phyloP scores from a whole-genome alignment of 768 basidiomycete species.

The Neoboletus brunneissimus region DNA sequence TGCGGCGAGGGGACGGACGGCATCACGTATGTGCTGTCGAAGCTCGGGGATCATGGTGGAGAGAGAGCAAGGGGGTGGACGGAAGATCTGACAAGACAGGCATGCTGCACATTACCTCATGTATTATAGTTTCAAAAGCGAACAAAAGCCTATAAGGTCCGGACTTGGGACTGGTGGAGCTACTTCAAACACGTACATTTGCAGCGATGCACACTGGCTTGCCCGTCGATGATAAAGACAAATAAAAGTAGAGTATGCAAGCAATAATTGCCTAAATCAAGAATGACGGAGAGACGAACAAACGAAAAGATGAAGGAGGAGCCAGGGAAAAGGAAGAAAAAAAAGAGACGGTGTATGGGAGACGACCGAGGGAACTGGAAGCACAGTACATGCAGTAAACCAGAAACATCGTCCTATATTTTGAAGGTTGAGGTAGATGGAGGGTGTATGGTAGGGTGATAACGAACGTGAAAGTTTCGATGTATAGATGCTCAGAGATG shows the following conservation, averaged over 20 bases:
- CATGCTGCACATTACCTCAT: constrained; percentile 17
- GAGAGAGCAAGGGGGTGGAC: neutral
- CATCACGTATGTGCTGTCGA: constrained; percentile 28
- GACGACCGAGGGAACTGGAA: constrained; percentile 9
- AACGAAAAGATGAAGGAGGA: constrained; percentile 3
- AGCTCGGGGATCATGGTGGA: constrained; percentile 30
- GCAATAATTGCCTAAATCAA: constrained; percentile 21
- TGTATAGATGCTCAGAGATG: constrained; percentile 24
- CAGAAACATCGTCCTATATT: constrained; percentile 28
- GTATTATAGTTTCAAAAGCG: neutral
- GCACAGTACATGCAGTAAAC: constrained; percentile 25
- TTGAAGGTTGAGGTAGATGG: constrained; percentile 22
- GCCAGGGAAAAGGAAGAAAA: neutral
- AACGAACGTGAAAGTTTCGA: constrained; percentile 27
- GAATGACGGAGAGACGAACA: constrained; percentile 2
- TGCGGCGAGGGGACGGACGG: constrained; percentile 27
- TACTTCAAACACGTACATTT: constrained; percentile 31
- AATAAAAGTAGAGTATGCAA: constrained; percentile 32
- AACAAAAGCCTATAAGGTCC: constrained; percentile 13
- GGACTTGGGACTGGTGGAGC: neutral
- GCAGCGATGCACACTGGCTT: constrained; percentile 25
- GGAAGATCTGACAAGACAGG: neutral
- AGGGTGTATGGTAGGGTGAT: constrained; percentile 25
- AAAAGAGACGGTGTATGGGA: constrained; percentile 3
- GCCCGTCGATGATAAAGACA: constrained; percentile 32